These are phyloP conservation scores for Dioscorea cayenensis DNA, from an alignment of 116 monocot species.

Conservation along the genomic window DNA sequence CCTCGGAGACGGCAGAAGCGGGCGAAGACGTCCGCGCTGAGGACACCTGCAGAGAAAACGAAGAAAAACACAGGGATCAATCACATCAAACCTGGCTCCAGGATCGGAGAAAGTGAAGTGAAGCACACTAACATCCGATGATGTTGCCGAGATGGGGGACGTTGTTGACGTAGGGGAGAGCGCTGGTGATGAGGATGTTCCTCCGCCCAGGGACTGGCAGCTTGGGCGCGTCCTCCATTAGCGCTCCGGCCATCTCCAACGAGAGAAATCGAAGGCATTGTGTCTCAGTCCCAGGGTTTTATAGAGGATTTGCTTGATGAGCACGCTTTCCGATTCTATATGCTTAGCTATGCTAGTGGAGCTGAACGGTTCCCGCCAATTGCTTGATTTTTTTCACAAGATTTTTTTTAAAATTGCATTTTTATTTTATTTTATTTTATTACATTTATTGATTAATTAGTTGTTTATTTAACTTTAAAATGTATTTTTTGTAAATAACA, in stretches of 20 bases:
- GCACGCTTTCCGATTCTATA: too few relatives aligned
- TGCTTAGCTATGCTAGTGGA: too few relatives aligned
- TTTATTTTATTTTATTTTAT: too few relatives aligned
- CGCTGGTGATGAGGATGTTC: constrained; percentile 36
- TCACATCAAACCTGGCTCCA: neutral
- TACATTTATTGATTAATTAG: too few relatives aligned
- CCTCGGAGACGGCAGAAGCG: constrained; percentile 78
- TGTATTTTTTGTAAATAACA: too few relatives aligned
- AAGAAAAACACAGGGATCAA: neutral
- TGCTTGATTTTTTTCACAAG: too few relatives aligned
- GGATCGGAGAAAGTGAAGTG: neutral
- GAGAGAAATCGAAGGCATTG: neutral
- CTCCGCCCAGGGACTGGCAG: constrained; percentile 27
- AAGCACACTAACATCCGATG: constrained; percentile 18
- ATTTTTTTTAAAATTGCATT: too few relatives aligned
- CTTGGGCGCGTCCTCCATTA: neutral
- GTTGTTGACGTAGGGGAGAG: constrained; percentile 41
- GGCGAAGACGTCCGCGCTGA: constrained; percentile 95
- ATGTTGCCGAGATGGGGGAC: constrained; percentile 41
- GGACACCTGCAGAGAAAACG: constrained; percentile 47
- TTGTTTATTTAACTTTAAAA: too few relatives aligned
- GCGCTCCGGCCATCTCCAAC: neutral
- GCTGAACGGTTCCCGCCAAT: too few relatives aligned
- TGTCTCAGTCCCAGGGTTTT: too few relatives aligned
- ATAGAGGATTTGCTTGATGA: too few relatives aligned